These are phyloP conservation scores for Sclerotinia glacialis DNA, from an alignment of 2,329 filamentous ascomycete species.

Conservation along the genomic window DNA sequence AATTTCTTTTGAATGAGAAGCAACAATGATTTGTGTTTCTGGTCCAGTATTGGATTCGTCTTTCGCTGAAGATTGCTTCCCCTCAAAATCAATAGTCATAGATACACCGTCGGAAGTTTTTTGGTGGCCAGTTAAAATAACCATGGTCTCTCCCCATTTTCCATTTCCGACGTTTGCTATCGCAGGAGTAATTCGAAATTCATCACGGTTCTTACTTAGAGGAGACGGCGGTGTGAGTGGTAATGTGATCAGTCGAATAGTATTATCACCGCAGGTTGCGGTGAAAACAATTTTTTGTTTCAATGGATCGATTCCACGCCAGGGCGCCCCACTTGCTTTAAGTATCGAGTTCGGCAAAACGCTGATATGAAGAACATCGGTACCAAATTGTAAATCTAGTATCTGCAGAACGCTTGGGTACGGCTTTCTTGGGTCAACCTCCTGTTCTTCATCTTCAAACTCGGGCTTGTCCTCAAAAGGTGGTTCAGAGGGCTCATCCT, in stretches of 20 bases:
- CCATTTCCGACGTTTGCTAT: constrained; percentile 57
- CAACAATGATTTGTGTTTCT: constrained; percentile 53
- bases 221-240: constrained; percentile 61
- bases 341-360: constrained; percentile 51
- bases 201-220: constrained; percentile 54
- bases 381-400: constrained; percentile 58
- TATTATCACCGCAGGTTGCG: constrained; percentile 56
- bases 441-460: constrained; percentile 54
- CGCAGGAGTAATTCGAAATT: constrained; percentile 51
- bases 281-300: constrained; percentile 60
- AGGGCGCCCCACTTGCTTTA: constrained; percentile 49
- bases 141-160: constrained; percentile 61
- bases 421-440: constrained; percentile 38
- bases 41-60: constrained; percentile 25
- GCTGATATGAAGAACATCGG: constrained; percentile 54
- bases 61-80: constrained; percentile 40
- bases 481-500: constrained; percentile 46
- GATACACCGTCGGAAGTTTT: constrained; percentile 55
- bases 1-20: constrained; percentile 58
- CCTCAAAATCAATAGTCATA: constrained; percentile 45
- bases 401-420: constrained; percentile 58
- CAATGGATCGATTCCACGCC: constrained; percentile 48
- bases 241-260: constrained; percentile 56
- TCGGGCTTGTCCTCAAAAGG: constrained; percentile 53
- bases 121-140: constrained; percentile 52